A percentile compares a stretch with the other conserved stretches of the same genome.
Conservation (phyloP, 768 basidiomycete species). For the Mycena albidolilacea region DNA sequence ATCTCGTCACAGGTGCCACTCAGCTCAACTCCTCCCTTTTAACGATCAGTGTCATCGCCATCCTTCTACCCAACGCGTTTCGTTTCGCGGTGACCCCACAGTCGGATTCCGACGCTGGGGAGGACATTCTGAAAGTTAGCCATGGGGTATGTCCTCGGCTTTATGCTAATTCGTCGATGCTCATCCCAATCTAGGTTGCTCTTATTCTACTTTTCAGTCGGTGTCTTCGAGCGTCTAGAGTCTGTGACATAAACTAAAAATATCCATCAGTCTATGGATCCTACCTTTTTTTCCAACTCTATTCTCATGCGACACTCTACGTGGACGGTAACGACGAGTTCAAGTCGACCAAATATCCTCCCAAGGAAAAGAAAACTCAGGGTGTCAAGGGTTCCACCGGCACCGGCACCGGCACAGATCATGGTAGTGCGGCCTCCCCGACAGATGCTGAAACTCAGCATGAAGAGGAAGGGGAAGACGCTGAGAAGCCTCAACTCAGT, state of each 20-base stretch:
- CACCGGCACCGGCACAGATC: constrained; percentile 23
- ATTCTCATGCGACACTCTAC: constrained; percentile 82
- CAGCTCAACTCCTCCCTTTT: constrained; percentile 84
- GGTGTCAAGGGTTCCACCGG: no score
- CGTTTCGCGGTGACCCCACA: constrained; percentile 63
- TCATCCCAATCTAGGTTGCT: constrained; percentile 64
- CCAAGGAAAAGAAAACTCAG: constrained; percentile 46
- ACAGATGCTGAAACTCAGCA: constrained; percentile 30
- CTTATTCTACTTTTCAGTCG: constrained; percentile 84
- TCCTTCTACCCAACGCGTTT: constrained; percentile 88
- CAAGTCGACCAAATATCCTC: constrained; percentile 53
- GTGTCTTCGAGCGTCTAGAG: constrained; percentile 40
- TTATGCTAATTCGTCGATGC: neutral
- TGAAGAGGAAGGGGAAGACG: constrained; percentile 54
- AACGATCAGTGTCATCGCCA: constrained; percentile 84
- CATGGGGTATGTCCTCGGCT: constrained; percentile 70
- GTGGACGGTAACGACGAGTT: constrained; percentile 59
- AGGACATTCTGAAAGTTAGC: constrained; percentile 75
- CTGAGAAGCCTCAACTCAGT: constrained; percentile 70
- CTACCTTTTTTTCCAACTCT: constrained; percentile 86
- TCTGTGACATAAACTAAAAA: constrained; percentile 49
- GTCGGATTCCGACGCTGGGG: constrained; percentile 50
- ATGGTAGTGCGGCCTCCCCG: constrained; percentile 9
- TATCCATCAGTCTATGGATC: constrained; percentile 74
- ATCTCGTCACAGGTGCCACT: constrained; percentile 60